Evolutionary conservation across 2,329 filamentous ascomycete genomes (phyloP).

Genomic region (Penicillium corylophilum): DNA sequence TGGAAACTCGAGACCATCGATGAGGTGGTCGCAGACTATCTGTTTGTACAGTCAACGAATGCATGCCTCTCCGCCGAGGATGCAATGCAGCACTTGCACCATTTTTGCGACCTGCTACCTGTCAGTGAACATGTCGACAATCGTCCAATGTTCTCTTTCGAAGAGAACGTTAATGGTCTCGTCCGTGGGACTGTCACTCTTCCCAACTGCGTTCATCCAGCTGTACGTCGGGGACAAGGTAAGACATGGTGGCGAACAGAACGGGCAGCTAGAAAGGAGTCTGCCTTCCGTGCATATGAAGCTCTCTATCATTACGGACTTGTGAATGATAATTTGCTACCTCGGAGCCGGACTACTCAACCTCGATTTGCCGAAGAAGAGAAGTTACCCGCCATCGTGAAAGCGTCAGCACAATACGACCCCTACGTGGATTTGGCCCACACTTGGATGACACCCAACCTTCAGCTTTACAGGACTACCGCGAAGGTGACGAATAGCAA

Average conservation of each 20-base stretch:
- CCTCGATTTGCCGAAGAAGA: constrained; percentile 11
- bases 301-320: constrained; percentile 68
- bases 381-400: constrained; percentile 21
- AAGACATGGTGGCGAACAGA: constrained; percentile 65
- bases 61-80: constrained; percentile 71
- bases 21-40: constrained; percentile 38
- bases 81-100: constrained; percentile 72
- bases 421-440: constrained; percentile 31
- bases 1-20: constrained; percentile 51
- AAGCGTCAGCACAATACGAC: constrained; percentile 30
- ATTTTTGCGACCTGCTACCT: constrained; percentile 71
- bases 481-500: constrained; percentile 19
- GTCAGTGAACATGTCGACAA: constrained; percentile 59
- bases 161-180: constrained; percentile 18
- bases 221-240: constrained; percentile 57
- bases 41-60: constrained; percentile 45
- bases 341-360: constrained; percentile 44
- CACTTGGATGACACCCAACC: constrained; percentile 23
- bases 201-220: constrained; percentile 66
- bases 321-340: constrained; percentile 75
- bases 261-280: constrained; percentile 73
- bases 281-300: constrained; percentile 76
- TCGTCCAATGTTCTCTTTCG: constrained; percentile 62
- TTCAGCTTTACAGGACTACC: constrained; percentile 19
- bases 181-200: constrained; percentile 63